Evolutionary conservation across 2,329 filamentous ascomycete species (phyloP).

Genomic region (Neoarthrinium moseri): DNA sequence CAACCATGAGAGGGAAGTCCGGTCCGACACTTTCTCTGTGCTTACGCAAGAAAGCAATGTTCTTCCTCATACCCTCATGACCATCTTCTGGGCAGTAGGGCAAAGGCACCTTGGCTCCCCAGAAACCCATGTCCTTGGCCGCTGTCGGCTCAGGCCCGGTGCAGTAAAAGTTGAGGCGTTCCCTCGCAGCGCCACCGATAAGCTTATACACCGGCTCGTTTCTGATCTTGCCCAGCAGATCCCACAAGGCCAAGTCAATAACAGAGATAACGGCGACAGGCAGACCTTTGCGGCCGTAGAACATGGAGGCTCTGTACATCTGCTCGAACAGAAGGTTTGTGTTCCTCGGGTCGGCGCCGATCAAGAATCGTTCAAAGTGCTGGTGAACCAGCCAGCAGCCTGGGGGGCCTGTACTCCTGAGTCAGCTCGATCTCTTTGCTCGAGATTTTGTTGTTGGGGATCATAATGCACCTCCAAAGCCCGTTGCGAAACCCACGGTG

Average conservation of each 20-base stretch:
- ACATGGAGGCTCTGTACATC: slow-evolving; percentile 96
- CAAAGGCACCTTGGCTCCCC: slow-evolving; percentile 84
- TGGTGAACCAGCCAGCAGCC: slow-evolving; percentile 92
- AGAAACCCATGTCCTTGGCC: slow-evolving; percentile 85
- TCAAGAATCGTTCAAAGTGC: slow-evolving; percentile 89
- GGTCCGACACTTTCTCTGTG: slow-evolving; percentile 83
- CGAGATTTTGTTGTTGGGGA: not conserved
- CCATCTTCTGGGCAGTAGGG: slow-evolving; percentile 90
- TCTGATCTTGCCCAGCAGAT: slow-evolving; percentile 85
- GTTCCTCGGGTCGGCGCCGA: slow-evolving; percentile 85
- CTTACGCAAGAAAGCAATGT: slow-evolving; percentile 82
- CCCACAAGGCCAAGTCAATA: slow-evolving; percentile 91
- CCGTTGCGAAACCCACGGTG: slow-evolving; percentile 90
- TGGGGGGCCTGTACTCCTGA: slow-evolving; percentile 61
- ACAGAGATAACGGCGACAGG: slow-evolving; percentile 90
- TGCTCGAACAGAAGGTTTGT: slow-evolving; percentile 92
- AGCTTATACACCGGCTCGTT: slow-evolving; percentile 93
- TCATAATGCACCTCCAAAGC: slow-evolving; percentile 68
- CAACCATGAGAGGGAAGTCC: slow-evolving; percentile 90
- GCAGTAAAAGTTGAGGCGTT: slow-evolving; percentile 89
- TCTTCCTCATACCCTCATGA: slow-evolving; percentile 77
- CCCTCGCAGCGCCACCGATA: slow-evolving; percentile 85
- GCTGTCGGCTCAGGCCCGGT: slow-evolving; percentile 82
- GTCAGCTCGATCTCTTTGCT: not conserved
- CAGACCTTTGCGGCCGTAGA: slow-evolving; percentile 91